Conservation (phyloP, 148 eudicot species). For the Arctostaphylos glauca region DNA sequence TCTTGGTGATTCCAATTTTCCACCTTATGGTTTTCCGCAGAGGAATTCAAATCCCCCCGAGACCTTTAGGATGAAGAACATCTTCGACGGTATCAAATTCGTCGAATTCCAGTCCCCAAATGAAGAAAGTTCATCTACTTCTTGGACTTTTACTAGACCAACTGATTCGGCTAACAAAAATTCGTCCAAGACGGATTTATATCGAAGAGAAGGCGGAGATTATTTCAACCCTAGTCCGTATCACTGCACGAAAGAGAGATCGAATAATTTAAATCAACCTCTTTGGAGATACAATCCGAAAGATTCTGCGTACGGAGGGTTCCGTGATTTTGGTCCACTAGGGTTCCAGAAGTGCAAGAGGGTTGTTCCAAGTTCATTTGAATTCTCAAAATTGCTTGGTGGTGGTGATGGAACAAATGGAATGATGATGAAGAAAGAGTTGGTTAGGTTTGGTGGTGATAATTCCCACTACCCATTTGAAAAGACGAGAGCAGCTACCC, state of each 20-base stretch:
- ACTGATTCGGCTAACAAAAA: not conserved
- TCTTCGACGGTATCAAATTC: conserved; percentile 11
- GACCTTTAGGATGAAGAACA: conserved; percentile 19
- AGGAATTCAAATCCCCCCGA: conserved; percentile 20
- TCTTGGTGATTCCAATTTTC: conserved; percentile 16
- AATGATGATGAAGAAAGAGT: conserved; percentile 14
- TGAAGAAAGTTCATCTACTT: conserved; percentile 21
- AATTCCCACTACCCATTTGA: not conserved
- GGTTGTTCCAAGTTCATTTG: conserved; percentile 20
- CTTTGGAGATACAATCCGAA: not conserved
- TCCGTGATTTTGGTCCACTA: conserved; percentile 13
- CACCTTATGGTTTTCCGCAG: conserved; percentile 18
- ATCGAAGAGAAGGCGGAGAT: conserved; percentile 20
- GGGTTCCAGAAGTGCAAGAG: conserved; percentile 20
- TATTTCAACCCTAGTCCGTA: conserved; percentile 8
- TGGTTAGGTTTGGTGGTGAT: conserved; percentile 6
- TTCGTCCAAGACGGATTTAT: conserved; percentile 9
- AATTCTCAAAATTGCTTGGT: conserved; percentile 13
- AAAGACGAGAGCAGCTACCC: not conserved
- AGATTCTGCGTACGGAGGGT: conserved; percentile 15
- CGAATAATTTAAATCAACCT: conserved; percentile 11
- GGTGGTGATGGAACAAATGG: conserved; percentile 13
- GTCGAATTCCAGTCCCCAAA: conserved; percentile 24
- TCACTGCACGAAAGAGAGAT: conserved; percentile 10
- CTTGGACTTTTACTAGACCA: conserved; percentile 36